These are phyloP conservation scores for Phoma sp. DNA, from an alignment of 2,329 filamentous ascomycete species.

Conservation along the genomic window DNA sequence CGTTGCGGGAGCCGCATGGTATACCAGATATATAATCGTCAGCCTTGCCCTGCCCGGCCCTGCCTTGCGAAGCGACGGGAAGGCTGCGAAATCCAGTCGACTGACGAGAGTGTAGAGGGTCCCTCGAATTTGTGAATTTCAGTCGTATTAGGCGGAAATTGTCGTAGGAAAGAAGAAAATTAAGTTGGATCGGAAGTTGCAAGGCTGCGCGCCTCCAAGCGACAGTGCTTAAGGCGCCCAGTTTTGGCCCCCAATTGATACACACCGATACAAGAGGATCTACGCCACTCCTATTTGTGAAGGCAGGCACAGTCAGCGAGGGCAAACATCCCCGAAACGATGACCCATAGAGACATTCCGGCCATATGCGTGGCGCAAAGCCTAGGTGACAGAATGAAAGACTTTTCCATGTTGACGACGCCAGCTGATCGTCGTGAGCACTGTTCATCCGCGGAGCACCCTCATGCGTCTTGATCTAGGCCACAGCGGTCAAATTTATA, in stretches of 20 bases:
- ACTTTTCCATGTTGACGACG: neutral
- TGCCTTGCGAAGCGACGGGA: neutral
- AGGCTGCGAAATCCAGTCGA: neutral
- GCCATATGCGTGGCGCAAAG: neutral
- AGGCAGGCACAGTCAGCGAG: neutral
- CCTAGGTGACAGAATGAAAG: neutral
- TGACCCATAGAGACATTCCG: neutral
- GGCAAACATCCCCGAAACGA: neutral
- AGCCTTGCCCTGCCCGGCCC: neutral
- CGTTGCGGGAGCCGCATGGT: slow-evolving; percentile 13
- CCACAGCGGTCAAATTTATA: neutral
- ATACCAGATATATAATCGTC: neutral
- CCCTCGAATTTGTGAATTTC: neutral
- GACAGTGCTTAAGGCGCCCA: slow-evolving; percentile 1
- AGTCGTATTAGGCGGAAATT: neutral
- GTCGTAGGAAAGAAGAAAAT: neutral
- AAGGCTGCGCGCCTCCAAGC: neutral
- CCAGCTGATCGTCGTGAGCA: no score
- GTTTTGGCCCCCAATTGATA: slow-evolving; percentile 3
- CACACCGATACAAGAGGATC: neutral
- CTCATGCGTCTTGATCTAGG: neutral
- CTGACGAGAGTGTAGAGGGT: no score
- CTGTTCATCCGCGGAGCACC: neutral
- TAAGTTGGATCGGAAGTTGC: neutral
- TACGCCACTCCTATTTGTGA: neutral